Evolutionary conservation across 805 yeast species (phyloP), one percentile per base, ranked within the genome.

Genomic region (Ogataea paradorogensis): DNA sequence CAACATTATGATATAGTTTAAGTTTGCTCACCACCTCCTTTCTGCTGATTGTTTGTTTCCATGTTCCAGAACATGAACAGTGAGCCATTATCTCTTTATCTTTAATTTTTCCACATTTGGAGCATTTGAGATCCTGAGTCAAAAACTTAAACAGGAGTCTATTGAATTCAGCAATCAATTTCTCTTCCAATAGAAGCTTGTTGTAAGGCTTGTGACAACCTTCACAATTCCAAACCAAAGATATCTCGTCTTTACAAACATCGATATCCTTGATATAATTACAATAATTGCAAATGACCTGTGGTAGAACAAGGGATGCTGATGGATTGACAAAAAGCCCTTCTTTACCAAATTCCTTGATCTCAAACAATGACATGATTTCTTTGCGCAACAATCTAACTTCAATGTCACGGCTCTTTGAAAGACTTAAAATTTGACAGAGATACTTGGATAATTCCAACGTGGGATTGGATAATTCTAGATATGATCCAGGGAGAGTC

Each of bases 61-160:
- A 89, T 11, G 63, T 58, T 7, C 99, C 99, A 0, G 99, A 91
- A 59, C 99, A 93, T 15, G 75, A 63, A 62, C 99, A 95, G 58
- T 79, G 79, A 22, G 69, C 69, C 23, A 88, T 74, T 74, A 93
- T 70, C 46, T 82, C 81, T 50, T 77, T 82, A 25, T 75, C 78
- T 52, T 78, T 78, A 41, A 87, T 67, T 41, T 69, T 75, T 18
- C 76, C 71, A 62, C 99, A 93, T 56, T 85, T 88, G 13, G 66
- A 56, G 61, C 99, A 93, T 51, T 74, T 76, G 52, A 84, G 67
- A 61, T 91, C 98, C 62, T 93, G 99, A 15, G 74, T 67, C 58
- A 78, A 77, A 61, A 74, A 93, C 37, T 69, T 64, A n/a, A 81
- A 71, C 1, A 85, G 44, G 18, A 72, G 54, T 45, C 73, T 67